Evolutionary conservation across 169 alveolate species (phyloP).

Genomic region (Cryptosporidium meleagridis): DNA sequence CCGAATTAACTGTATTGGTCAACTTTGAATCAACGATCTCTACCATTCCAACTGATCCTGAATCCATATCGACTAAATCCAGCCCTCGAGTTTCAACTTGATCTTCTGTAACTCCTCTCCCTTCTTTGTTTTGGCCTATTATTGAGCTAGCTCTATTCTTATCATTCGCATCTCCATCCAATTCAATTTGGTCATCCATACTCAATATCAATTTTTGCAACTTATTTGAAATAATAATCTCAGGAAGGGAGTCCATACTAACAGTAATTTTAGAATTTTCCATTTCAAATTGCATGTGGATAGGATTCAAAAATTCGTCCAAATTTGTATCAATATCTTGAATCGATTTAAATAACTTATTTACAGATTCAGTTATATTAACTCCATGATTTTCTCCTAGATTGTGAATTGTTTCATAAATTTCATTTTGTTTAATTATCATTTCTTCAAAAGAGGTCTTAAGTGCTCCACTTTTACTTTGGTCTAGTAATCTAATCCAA

Average conservation of each 20-base stretch:
- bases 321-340: conserved; percentile 42
- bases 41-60: not conserved
- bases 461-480: not conserved
- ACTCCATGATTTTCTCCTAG: not conserved
- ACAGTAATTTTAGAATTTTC: not conserved
- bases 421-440: not conserved
- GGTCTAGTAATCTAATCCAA: conserved; percentile 29
- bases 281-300: not conserved
- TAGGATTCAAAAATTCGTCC: conserved; percentile 41
- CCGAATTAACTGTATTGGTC: not conserved
- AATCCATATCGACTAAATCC: not conserved
- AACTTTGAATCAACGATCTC: not conserved
- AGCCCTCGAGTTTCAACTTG: not conserved
- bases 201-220: not conserved
- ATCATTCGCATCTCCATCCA: not conserved
- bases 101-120: not conserved
- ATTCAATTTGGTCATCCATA: not conserved
- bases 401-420: not conserved
- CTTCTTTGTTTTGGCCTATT: not conserved
- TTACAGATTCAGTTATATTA: not conserved
- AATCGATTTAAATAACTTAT: conserved; percentile 1
- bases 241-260: not conserved
- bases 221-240: not conserved
- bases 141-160: not conserved
- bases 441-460: conserved; percentile 11